phyloP scores from a whole-genome alignment of 441 rosid genomes.

The Erysimum cheiri region DNA sequence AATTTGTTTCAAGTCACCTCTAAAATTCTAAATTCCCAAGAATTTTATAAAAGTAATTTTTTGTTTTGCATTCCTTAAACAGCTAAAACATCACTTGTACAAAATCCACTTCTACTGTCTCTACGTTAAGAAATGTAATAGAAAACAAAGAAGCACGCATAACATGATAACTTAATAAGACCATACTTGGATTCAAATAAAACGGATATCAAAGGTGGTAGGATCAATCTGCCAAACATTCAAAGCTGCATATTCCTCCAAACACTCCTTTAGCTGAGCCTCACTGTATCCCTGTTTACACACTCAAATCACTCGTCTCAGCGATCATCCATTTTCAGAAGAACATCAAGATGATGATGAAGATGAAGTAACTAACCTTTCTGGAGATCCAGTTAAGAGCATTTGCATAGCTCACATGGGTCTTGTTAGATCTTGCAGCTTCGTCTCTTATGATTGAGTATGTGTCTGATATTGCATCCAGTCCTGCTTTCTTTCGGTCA shows the following conservation, averaged over 20 bases:
- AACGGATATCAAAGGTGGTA: slow-evolving; percentile 89
- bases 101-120: neutral
- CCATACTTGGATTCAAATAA: slow-evolving; percentile 39
- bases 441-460: slow-evolving; percentile 97
- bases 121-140: slow-evolving; percentile 5
- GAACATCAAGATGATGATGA: neutral
- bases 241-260: slow-evolving; percentile 95
- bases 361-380: slow-evolving; percentile 65
- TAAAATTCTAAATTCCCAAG: neutral
- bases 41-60: neutral
- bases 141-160: slow-evolving; percentile 2
- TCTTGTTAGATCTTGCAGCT: slow-evolving; percentile 87
- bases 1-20: too few relatives aligned
- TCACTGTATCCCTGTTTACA: slow-evolving; percentile 94
- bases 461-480: slow-evolving; percentile 97
- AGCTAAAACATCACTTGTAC: neutral
- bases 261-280: slow-evolving; percentile 96
- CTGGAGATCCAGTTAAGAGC: slow-evolving; percentile 99
- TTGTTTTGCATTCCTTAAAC: slow-evolving; percentile 21
- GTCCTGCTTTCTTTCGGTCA: slow-evolving; percentile 88
- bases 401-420: slow-evolving; percentile 84
- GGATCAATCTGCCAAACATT: slow-evolving; percentile 99
- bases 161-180: neutral
- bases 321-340: neutral
- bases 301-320: slow-evolving; percentile 32